Percentiles rank a stretch among this genome's conserved stretches.
phyloP scores from a whole-genome alignment of 208 protist genomes.

The Leishmania turanica region DNA sequence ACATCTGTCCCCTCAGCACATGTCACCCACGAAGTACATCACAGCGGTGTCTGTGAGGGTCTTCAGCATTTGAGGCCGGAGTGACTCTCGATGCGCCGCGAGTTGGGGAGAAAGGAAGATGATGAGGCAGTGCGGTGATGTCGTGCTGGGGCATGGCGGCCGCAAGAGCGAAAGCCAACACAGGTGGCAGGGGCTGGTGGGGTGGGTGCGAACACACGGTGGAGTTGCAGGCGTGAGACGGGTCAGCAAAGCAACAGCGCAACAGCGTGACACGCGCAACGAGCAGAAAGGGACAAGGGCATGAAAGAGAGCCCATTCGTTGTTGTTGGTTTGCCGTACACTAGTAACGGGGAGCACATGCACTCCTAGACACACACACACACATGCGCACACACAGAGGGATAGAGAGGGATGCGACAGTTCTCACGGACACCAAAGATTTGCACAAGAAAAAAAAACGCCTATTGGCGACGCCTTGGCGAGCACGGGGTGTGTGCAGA shows the following conservation, averaged over 20 bases:
- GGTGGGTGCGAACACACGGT: not conserved
- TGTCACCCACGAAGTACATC: not conserved
- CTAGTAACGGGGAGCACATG: not conserved
- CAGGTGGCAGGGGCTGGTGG: not conserved
- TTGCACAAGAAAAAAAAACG: not conserved
- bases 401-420: not conserved
- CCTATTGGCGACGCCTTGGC: not conserved
- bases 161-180: not conserved
- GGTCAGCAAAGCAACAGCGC: not conserved
- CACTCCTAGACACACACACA: not conserved
- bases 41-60: not conserved
- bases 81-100: not conserved
- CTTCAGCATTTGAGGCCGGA: not conserved
- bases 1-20: not conserved
- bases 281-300: not conserved
- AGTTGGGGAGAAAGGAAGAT: not conserved
- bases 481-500: not conserved
- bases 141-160: no score
- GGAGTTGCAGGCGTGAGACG: not conserved
- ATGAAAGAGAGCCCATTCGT: not conserved
- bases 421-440: not conserved
- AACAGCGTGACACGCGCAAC: not conserved
- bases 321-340: not conserved
- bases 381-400: not conserved
- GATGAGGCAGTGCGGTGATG: not conserved